These are phyloP conservation scores for Fraxinus excelsior DNA, from an alignment of 257 asterid species.

Conservation along the genomic window DNA sequence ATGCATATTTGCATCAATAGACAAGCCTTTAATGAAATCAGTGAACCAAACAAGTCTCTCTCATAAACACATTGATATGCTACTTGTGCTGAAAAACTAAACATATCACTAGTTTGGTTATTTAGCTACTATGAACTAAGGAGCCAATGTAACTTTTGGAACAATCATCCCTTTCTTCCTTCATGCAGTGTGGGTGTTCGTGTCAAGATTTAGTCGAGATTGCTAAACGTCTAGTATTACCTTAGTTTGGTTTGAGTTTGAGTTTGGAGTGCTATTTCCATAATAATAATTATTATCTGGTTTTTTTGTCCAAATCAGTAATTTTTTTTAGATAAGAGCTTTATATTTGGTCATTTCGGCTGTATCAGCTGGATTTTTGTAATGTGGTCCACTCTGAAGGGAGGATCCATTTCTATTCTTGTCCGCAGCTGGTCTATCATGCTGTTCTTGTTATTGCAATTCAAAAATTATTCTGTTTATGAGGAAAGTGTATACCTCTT, in stretches of 20 bases:
- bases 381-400: background rate
- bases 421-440: conserved; percentile 23
- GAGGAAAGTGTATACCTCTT: conserved; percentile 10
- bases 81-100: background rate
- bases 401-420: background rate
- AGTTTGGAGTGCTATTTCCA: background rate
- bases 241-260: conserved; percentile 8
- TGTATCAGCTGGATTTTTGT: background rate
- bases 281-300: background rate
- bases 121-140: conserved; percentile 11
- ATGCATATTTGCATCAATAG: background rate
- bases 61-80: background rate
- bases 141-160: conserved; percentile 1
- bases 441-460: background rate
- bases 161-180: conserved; percentile 2
- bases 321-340: background rate
- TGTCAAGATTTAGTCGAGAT: conserved; percentile 3
- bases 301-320: background rate
- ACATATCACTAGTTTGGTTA: conserved; percentile 7
- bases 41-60: background rate
- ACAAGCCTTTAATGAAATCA: background rate
- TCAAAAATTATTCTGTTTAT: background rate
- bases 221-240: conserved; percentile 1
- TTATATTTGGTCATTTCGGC: background rate
- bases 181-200: background rate